Conservation (phyloP, 352 stramenopile genomes). For the Phytophthora podocarpi region DNA sequence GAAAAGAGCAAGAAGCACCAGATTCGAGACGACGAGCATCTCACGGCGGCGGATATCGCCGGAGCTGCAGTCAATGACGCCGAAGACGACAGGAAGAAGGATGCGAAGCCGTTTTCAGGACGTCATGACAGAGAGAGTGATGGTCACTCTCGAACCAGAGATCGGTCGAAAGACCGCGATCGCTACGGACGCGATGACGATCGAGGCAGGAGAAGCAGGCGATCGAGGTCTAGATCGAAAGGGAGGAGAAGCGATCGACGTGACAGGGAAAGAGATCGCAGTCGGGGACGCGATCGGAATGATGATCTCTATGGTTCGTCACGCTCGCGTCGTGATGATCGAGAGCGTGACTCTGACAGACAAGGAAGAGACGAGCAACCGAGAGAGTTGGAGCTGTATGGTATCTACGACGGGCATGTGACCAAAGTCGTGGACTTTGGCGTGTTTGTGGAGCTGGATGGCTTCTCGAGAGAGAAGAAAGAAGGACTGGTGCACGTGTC, state of each 20-base stretch:
- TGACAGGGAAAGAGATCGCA: constrained; percentile 31
- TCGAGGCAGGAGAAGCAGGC: constrained; percentile 32
- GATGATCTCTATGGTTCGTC: constrained; percentile 35
- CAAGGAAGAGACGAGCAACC: constrained; percentile 31
- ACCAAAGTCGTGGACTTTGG: constrained; percentile 97
- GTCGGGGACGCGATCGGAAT: constrained; percentile 26
- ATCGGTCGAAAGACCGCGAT: constrained; percentile 24
- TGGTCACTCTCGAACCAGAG: constrained; percentile 17
- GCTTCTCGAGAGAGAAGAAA: constrained; percentile 57
- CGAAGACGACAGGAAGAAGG: constrained; percentile 19
- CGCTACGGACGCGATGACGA: constrained; percentile 32
- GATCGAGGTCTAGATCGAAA: constrained; percentile 51
- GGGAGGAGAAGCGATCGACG: constrained; percentile 24
- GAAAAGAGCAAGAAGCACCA: constrained; percentile 36
- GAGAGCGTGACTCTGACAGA: constrained; percentile 35
- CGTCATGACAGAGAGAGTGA: constrained; percentile 18
- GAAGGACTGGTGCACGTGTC: constrained; percentile 96
- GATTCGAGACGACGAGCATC: constrained; percentile 69
- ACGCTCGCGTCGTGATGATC: constrained; percentile 34
- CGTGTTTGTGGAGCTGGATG: constrained; percentile 94
- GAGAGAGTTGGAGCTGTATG: constrained; percentile 87
- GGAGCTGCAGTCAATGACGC: constrained; percentile 42
- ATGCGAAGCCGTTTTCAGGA: constrained; percentile 4
- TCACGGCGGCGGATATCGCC: constrained; percentile 69
- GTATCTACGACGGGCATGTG: constrained; percentile 95